Evolutionary conservation across 345 rosid species (phyloP), one percentile per base, ranked within the genome.

Genomic region (Eucalyptus tenuipes): DNA sequence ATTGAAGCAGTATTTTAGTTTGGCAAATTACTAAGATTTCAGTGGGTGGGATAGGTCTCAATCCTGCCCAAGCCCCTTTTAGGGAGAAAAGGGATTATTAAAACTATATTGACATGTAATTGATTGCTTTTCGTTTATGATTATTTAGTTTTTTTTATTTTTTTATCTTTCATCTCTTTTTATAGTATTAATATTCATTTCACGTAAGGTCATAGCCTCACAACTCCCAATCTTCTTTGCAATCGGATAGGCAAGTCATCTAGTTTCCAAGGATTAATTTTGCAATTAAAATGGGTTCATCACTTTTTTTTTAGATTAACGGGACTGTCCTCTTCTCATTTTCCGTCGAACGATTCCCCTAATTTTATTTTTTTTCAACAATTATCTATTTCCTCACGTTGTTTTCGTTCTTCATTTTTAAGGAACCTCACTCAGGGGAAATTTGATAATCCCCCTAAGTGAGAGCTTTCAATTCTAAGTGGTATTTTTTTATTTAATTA

Each of bases 51-150:
- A 59, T 59, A 59, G 8, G 68, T 59, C 31, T 55, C 61, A 4
- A 24, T 55, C 6, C 29, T 25, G 29, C 27, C 27, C 61, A 9
- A 55, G 29, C 61, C 29, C 61, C 29, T 22, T 55, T 22, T 55
- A 2, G 33, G 33, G 20, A n/a, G 75, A 64, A 64, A n/a, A 64
- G n/a, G 5, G 20, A 4, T 64, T 29, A n/a, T 64, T 64, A 29
- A 29, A n/a, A 64, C 31, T 14, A 64, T 10, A 15, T 0, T n/a
- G 37, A n/a, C 31, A 12, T 0, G 10, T 6, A 64, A n/a, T 7
- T 8, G 20, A 13, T 66, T 64, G 40, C 20, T 66, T 66, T 66
- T n/a, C 40, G 5, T 52, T 52, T 52, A 52, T 52, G 57, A 2
- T 64, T 64, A 55, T 55, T 50, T 17, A 50, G 10, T 49, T 15